A percentile compares a stretch with the other conserved stretches of the same genome.
Evolutionary conservation across 306 rosid species (phyloP).

Genomic region (Aeschynomene evenia): DNA sequence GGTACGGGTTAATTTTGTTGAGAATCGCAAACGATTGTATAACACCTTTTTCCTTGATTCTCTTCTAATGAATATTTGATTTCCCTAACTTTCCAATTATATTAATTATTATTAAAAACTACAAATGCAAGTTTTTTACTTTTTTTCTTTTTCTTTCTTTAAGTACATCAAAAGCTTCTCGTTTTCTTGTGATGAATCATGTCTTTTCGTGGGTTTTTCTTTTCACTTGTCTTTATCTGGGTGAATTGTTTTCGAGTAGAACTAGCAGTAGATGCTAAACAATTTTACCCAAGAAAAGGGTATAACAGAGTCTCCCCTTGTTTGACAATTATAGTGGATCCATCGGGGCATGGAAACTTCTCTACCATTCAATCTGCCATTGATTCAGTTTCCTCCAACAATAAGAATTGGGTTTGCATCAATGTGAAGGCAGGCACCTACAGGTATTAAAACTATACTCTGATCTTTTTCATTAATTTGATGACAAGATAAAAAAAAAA

Average conservation of each 20-base stretch:
- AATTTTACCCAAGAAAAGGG: slow-evolving; percentile 1
- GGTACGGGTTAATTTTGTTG: no score
- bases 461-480: neutral
- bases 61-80: no score
- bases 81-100: no score
- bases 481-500: neutral
- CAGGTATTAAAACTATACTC: slow-evolving; percentile 44
- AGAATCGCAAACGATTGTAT: no score
- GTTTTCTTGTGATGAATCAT: neutral
- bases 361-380: slow-evolving; percentile 67
- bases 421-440: slow-evolving; percentile 56
- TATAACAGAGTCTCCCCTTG: neutral
- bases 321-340: slow-evolving; percentile 39
- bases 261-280: slow-evolving; percentile 18
- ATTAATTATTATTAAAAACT: no score
- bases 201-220: neutral
- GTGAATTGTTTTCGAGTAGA: neutral
- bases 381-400: slow-evolving; percentile 57
- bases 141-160: no score
- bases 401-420: slow-evolving; percentile 54
- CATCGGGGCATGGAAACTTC: slow-evolving; percentile 52
- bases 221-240: slow-evolving; percentile 9
- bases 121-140: no score
- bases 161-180: neutral
- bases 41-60: no score